Evolutionary conservation across 495 filamentous ascomycete genomes (phyloP), one percentile per base, ranked within the genome.

Genomic region (Tetracladium setigerum): DNA sequence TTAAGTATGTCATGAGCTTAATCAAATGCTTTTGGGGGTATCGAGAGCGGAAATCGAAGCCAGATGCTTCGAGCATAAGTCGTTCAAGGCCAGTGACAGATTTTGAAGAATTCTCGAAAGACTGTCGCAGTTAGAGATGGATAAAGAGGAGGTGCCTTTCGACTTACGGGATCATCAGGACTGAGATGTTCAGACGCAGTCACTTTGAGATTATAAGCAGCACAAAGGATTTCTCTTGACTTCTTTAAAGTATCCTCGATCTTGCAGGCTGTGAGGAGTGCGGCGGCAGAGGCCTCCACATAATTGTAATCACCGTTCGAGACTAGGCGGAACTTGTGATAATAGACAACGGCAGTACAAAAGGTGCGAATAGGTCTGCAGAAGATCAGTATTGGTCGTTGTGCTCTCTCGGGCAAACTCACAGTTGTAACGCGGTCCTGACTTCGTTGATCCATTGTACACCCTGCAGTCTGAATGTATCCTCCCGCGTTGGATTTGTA

Each of bases 231-330:
- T 44, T 98, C 92, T 41, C 79, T 79, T 14, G 88, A 95, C 68
- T 97, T 97, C 68, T 98, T 97, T 38, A 97, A 72, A 1, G 92
- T 97, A 61, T 98, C 92, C 59, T 98, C 92, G 37, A 91, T 89
- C 65, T 98, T 98, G 76, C 91, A 96, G 31, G 89, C 89, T 14
- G 85, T 83, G 57, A 97, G 91, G 27, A 98, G 71, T 24, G 87
- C 81, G 11, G 92, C 90, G 0, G 89, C 78, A 3, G 89, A 87
- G 4, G 88, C 89, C 62, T 97, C 92, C 30, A 69, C 61, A 55
- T 65, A 75, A 50, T 67, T 68, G 63, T 90, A 89, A 48, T 88
- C 85, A 44, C 60, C 77, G 51, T 86, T 83, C 13, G 81, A 73
- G 5, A 81, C 70, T 30, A 96, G 72, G 16, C 89, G 83, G 59